phyloP scores from a whole-genome alignment of 768 basidiomycete genomes.

The Paxillus rubicundulus region DNA sequence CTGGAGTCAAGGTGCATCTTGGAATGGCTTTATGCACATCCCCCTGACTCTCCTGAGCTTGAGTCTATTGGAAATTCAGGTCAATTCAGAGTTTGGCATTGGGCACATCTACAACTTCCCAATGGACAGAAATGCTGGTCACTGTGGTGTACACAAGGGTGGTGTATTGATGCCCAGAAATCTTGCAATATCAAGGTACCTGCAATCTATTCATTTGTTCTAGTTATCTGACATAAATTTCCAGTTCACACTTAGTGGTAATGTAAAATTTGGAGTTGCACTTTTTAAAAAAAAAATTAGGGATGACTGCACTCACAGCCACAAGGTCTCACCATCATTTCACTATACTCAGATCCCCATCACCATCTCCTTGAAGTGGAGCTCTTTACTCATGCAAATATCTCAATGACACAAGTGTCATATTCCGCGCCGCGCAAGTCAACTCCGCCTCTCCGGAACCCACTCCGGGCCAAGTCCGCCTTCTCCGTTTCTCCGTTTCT shows the following conservation, averaged over 20 bases:
- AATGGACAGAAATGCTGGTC: conserved; percentile 20
- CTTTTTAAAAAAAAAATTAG: conserved; percentile 17
- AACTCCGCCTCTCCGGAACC: too few relatives aligned
- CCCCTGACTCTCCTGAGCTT: neutral
- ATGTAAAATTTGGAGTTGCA: conserved; percentile 13
- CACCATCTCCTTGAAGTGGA: conserved; percentile 2
- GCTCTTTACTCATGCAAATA: conserved; percentile 2
- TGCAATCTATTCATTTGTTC: neutral
- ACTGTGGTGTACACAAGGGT: conserved; percentile 11
- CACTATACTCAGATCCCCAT: conserved; percentile 21
- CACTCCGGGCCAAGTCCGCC: too few relatives aligned
- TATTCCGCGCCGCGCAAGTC: too few relatives aligned
- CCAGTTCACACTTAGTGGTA: neutral
- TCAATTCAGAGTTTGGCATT: conserved; percentile 1
- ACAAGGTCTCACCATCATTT: conserved; percentile 19
- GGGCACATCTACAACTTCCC: conserved; percentile 19
- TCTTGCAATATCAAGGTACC: conserved; percentile 13
- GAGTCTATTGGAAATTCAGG: neutral
- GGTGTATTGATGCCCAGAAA: neutral
- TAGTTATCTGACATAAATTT: neutral
- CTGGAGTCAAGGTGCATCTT: neutral
- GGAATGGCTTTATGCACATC: neutral
- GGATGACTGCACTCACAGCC: neutral
- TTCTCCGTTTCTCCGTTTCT: too few relatives aligned
- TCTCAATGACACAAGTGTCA: neutral